A percentile compares a stretch with the other conserved stretches of the same genome.
These are phyloP conservation scores for Exophiala sideris DNA, from an alignment of 2,329 filamentous ascomycete species.

Conservation along the genomic window DNA sequence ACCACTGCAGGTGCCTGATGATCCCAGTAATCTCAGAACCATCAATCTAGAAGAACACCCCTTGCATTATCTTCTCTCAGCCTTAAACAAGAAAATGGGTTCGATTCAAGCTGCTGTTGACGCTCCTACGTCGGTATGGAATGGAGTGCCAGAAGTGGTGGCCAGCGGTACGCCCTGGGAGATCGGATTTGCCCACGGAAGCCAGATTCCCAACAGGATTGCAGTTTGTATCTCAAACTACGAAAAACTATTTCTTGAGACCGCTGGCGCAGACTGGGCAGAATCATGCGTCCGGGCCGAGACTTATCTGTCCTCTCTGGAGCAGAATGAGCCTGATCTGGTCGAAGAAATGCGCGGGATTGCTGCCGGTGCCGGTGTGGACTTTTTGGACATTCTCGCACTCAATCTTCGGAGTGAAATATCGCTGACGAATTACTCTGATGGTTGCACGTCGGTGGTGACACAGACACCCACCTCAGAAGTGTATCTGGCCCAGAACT, in stretches of 20 bases:
- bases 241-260: constrained; percentile 33
- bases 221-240: constrained; percentile 27
- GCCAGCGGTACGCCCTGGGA: constrained; percentile 2
- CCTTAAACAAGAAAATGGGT: background rate
- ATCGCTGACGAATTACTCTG: constrained; percentile 28
- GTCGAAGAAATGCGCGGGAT: constrained; percentile 40
- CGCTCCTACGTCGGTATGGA: background rate
- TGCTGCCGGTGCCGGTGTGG: constrained; percentile 48
- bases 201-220: background rate
- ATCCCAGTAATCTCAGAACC: too few relatives aligned
- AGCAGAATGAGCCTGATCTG: constrained; percentile 30
- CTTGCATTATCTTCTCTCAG: too few relatives aligned
- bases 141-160: constrained; percentile 2
- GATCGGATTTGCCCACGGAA: constrained; percentile 3
- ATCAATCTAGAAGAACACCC: too few relatives aligned
- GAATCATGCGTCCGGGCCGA: constrained; percentile 44
- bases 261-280: constrained; percentile 40
- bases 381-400: constrained; percentile 52
- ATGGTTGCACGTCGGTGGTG: constrained; percentile 55
- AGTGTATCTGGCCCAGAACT: constrained; percentile 52
- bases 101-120: background rate
- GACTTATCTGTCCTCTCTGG: constrained; percentile 41
- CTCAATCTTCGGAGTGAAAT: constrained; percentile 59
- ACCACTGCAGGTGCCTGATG: too few relatives aligned
- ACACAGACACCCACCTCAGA: constrained; percentile 40